Evolutionary conservation across 2,329 filamentous ascomycete species (phyloP).

Genomic region (Botrytis paeoniae): DNA sequence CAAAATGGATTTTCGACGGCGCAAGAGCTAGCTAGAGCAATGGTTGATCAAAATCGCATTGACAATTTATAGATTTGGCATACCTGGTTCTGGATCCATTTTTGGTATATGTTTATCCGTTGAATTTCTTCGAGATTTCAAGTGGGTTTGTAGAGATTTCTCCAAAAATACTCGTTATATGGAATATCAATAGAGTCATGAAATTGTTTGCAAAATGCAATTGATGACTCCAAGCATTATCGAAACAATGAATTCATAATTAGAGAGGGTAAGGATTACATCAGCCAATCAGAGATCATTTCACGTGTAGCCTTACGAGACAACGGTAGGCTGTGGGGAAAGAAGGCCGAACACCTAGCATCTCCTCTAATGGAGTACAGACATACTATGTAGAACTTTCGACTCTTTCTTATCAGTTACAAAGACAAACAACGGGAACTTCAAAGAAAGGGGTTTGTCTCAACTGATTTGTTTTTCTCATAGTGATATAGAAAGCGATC

Average conservation of each 20-base stretch:
- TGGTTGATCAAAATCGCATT: neutral
- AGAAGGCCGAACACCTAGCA: slow-evolving; percentile 1
- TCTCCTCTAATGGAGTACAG: neutral
- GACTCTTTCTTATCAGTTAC: neutral
- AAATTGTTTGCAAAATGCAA: neutral
- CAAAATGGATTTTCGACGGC: slow-evolving; percentile 1
- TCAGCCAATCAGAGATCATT: neutral
- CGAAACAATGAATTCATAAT: neutral
- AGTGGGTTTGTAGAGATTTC: neutral
- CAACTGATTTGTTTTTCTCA: neutral
- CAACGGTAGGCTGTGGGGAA: slow-evolving; percentile 9
- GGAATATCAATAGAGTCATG: neutral
- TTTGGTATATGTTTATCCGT: neutral
- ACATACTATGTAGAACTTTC: neutral
- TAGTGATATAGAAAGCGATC: neutral
- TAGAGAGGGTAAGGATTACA: neutral
- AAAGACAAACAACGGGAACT: neutral
- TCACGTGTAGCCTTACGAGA: neutral
- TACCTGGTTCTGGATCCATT: slow-evolving; percentile 18
- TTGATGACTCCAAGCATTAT: slow-evolving; percentile 2
- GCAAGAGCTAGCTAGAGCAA: slow-evolving; percentile 14
- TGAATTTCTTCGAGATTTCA: neutral
- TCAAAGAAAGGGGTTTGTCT: neutral
- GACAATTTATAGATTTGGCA: neutral
- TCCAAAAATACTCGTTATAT: neutral